Conservation (phyloP, 2,329 filamentous ascomycete species). For the Hymenoscyphus repandus region DNA sequence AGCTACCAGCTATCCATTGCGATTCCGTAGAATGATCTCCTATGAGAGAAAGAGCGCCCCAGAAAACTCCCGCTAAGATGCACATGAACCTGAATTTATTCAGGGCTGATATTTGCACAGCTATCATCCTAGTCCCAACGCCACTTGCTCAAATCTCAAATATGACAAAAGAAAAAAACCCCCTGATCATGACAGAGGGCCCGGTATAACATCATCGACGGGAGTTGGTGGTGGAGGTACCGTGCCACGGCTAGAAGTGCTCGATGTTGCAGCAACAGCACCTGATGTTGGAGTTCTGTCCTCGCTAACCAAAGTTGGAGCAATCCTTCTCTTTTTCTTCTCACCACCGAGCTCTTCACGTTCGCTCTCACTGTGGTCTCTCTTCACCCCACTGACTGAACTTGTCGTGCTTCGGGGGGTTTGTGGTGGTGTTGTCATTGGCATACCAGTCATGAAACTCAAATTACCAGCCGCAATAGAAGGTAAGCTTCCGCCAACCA, state of each 20-base stretch:
- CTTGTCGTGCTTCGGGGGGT: constrained; percentile 65
- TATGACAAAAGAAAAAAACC: not conserved
- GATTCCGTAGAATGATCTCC: no score
- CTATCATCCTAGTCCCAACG: no score
- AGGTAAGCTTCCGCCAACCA: constrained; percentile 72
- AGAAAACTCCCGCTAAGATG: no score
- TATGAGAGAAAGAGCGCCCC: no score
- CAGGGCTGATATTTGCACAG: no score
- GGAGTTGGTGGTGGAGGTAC: not conserved
- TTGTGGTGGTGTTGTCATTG: constrained; percentile 84
- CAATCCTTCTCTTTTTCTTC: constrained; percentile 65
- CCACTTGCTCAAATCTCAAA: not conserved
- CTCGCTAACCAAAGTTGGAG: constrained; percentile 52
- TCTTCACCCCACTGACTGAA: constrained; percentile 50
- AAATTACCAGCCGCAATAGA: constrained; percentile 65
- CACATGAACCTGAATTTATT: no score
- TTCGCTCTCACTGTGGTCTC: constrained; percentile 46
- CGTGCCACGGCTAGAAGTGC: no score
- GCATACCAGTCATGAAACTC: constrained; percentile 50
- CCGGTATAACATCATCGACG: not conserved
- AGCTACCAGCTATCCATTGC: no score
- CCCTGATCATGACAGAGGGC: not conserved
- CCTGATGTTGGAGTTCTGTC: not conserved
- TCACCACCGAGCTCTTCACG: constrained; percentile 48
- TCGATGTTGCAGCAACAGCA: not conserved